These are phyloP conservation scores for Leccinum uliginosum DNA, from an alignment of 768 basidiomycete species.

Conservation along the genomic window DNA sequence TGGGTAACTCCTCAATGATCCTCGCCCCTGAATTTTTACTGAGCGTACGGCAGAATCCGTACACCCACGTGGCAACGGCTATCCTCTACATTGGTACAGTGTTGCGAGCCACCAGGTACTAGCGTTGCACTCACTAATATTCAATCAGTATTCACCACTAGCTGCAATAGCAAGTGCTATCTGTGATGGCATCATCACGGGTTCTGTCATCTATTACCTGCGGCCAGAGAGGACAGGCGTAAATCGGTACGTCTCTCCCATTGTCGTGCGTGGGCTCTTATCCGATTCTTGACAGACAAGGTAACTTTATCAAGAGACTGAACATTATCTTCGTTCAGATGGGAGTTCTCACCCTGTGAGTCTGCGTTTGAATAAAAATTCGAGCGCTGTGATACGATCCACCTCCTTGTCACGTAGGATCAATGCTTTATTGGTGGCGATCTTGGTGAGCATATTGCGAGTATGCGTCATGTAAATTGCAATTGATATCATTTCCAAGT, in stretches of 20 bases:
- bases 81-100: constrained; percentile 2
- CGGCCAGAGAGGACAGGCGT: constrained; percentile 7
- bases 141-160: constrained; percentile 6
- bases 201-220: constrained; percentile 14
- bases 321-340: constrained; percentile 16
- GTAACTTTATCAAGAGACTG: constrained; percentile 10
- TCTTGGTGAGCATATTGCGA: constrained; percentile 7
- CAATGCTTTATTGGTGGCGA: constrained; percentile 6
- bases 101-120: neutral
- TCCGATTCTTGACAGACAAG: neutral
- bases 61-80: constrained; percentile 5
- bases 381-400: neutral
- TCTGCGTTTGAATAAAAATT: neutral
- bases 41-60: constrained; percentile 4
- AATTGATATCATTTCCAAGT: constrained; percentile 10
- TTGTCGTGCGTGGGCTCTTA: neutral
- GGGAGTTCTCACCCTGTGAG: constrained; percentile 19
- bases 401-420: neutral
- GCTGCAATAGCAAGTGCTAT: constrained; percentile 13
- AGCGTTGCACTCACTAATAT: neutral
- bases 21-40: neutral
- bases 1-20: neutral
- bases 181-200: constrained; percentile 21
- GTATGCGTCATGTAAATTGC: neutral
- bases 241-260: constrained; percentile 6